Evolutionary conservation across 2,329 filamentous ascomycete genomes (phyloP), one percentile per base, ranked within the genome.

Genomic region (Ascochyta clinopodiicola): DNA sequence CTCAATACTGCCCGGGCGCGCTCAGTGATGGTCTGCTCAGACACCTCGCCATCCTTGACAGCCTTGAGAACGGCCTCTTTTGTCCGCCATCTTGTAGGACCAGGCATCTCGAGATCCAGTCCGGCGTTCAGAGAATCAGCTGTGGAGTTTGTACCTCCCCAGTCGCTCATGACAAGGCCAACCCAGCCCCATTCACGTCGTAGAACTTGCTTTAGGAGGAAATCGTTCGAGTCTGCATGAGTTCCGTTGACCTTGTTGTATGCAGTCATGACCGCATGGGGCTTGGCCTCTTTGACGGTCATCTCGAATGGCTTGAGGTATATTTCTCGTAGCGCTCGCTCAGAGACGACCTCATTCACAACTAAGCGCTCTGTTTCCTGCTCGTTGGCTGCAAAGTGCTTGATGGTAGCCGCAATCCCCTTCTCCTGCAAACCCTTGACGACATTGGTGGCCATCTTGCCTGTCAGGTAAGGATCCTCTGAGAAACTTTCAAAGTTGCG

Each of bases 401-500:
- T n/a, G n/a, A n/a, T n/a, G n/a, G n/a, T n/a, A n/a, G 89, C 85
- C 13, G 84, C 86, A 8, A 91, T 87, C 21, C 87, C 86, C 34
- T 82, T 80, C 13, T 81, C 81, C 70, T 92, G 88, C 2, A 91
- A 76, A 13, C 89, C 85, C 36, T 76, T 80, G 22, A 86, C 78
- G 36, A 83, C 81, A 25, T 82, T 79, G 58, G 89, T 85, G 4
- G 84, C 86, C 51, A 90, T 81, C 68, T 90, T 87, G 3, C 88
- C 89, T 3, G 87, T 81, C 59, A 92, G 79, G 63, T 83, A 88
- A 1, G 84, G 78, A 57, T 92, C 89, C 71, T 92, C 89, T 21
- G 86, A 84, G 67, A 85, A 90, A 1, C 84, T 88, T 70, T 92
- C 89, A 62, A 94, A 95, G 57, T 92, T 92, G 54, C 91, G 84